Evolutionary conservation across 495 filamentous ascomycete genomes (phyloP).

Genomic region (Daldinia decipiens): DNA sequence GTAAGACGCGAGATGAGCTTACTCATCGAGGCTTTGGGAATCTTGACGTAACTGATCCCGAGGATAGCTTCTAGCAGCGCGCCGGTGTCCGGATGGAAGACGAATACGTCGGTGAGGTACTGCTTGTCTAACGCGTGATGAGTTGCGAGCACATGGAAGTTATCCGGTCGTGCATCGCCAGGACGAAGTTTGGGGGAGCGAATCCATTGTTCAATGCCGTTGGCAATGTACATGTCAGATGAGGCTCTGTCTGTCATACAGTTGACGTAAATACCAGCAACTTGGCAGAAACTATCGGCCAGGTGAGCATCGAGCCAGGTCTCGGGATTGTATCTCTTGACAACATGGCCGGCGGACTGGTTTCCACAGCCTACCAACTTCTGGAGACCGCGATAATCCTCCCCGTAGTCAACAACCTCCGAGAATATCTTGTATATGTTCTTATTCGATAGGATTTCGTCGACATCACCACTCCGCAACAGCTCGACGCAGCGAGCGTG

Average conservation of each 20-base stretch:
- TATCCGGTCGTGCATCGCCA: constrained; percentile 42
- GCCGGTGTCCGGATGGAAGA: constrained; percentile 58
- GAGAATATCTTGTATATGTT: constrained; percentile 61
- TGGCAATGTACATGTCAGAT: constrained; percentile 61
- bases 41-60: constrained; percentile 59
- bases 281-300: constrained; percentile 58
- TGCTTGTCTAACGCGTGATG: constrained; percentile 52
- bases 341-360: constrained; percentile 59
- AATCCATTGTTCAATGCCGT: constrained; percentile 59
- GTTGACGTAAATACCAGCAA: constrained; percentile 64
- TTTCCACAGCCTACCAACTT: constrained; percentile 57
- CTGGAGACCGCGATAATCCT: constrained; percentile 56
- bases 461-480: constrained; percentile 51
- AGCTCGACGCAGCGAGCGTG: constrained; percentile 54
- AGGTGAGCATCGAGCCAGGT: constrained; percentile 46
- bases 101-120: constrained; percentile 62
- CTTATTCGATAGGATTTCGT: constrained; percentile 61
- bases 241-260: constrained; percentile 58
- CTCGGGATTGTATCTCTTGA: constrained; percentile 49
- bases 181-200: constrained; percentile 52
- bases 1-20: constrained; percentile 45
- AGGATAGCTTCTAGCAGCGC: constrained; percentile 59
- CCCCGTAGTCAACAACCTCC: constrained; percentile 61
- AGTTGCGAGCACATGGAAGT: constrained; percentile 58
- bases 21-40: constrained; percentile 57